A percentile compares a stretch with the other conserved stretches of the same genome.
Evolutionary conservation across 2,329 filamentous ascomycete species (phyloP).

Genomic region (Exophiala alcalophila): DNA sequence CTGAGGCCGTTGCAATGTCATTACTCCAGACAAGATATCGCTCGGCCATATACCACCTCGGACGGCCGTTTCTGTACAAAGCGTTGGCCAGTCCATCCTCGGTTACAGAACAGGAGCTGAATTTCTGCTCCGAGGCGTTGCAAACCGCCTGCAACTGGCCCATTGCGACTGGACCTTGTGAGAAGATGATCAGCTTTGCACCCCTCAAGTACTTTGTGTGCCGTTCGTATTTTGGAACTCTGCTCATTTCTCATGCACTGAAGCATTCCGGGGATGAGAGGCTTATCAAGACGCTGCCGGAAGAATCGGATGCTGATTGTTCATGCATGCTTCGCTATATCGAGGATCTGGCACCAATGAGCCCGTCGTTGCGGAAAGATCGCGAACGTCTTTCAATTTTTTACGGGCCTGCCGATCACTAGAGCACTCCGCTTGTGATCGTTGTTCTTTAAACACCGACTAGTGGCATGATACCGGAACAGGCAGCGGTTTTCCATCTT

Average conservation of each 20-base stretch:
- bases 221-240: conserved; percentile 1
- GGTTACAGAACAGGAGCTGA: conserved; percentile 1
- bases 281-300: not conserved
- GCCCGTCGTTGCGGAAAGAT: not conserved
- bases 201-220: conserved; percentile 2
- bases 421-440: not conserved
- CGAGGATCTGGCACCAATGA: not conserved
- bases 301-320: not conserved
- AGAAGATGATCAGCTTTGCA: conserved; percentile 1
- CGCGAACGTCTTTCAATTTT: not conserved
- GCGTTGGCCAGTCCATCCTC: not conserved
- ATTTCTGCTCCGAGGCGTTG: conserved; percentile 1
- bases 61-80: conserved; percentile 9
- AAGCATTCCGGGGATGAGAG: conserved; percentile 1
- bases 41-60: conserved; percentile 7
- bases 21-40: conserved; percentile 6
- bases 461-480: too few species aligned
- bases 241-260: conserved; percentile 1
- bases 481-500: too few species aligned
- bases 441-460: too few species aligned
- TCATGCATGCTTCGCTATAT: conserved; percentile 1
- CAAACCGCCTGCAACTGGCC: conserved; percentile 1
- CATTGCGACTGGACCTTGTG: not conserved
- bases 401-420: conserved; percentile 1
- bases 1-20: conserved; percentile 3